Evolutionary conservation across 345 rosid species (phyloP).

Genomic region (Salix exigua): DNA sequence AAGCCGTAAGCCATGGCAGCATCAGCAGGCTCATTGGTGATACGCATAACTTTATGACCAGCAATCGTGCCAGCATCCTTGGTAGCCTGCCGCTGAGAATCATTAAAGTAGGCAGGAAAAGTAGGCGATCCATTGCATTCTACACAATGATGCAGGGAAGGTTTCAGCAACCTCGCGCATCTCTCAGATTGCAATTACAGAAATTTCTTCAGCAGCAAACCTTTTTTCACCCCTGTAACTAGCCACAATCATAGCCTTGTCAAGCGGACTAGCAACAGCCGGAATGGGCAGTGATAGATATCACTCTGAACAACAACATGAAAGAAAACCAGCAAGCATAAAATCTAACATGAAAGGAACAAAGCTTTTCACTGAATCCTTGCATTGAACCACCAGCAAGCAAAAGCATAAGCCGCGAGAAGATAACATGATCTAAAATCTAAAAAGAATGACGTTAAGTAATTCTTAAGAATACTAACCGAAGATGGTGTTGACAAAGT

Average conservation of each 20-base stretch:
- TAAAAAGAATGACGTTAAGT: not conserved
- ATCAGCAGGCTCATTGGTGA: conserved; percentile 3
- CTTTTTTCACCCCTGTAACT: not conserved
- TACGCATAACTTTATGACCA: conserved; percentile 1
- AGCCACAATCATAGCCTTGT: conserved; percentile 25
- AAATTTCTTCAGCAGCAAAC: conserved; percentile 13
- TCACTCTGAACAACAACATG: conserved; percentile 18
- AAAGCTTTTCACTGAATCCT: no score
- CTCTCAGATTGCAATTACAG: conserved; percentile 1
- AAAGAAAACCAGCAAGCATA: not conserved
- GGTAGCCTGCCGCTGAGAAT: conserved; percentile 17
- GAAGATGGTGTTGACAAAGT: conserved; percentile 30
- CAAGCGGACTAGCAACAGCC: conserved; percentile 16
- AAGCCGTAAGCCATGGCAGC: conserved; percentile 16
- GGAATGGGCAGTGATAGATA: conserved; percentile 24
- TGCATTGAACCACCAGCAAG: not conserved
- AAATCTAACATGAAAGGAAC: not conserved
- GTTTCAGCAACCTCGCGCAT: conserved; percentile 15
- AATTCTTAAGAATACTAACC: conserved; percentile 3
- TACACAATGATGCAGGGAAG: not conserved
- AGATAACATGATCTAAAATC: no score
- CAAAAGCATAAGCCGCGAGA: not conserved
- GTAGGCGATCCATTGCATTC: not conserved
- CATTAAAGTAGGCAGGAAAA: conserved; percentile 14
- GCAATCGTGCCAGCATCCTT: conserved; percentile 6